phyloP scores from a whole-genome alignment of 1,284 basidiomycete species.

The Nidula niveotomentosa region DNA sequence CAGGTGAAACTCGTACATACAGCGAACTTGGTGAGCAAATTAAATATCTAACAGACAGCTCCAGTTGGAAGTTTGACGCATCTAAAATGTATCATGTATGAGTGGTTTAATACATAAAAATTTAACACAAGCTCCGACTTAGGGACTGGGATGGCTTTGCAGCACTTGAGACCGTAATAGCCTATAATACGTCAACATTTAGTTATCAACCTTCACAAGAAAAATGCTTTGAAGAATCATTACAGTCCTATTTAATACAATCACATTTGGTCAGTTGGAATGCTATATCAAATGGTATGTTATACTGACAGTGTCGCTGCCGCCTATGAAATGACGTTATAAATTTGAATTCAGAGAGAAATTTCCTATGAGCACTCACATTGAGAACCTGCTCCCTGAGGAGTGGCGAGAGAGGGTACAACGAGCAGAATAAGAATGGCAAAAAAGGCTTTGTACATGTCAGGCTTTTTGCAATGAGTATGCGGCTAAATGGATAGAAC shows the following conservation, averaged over 20 bases:
- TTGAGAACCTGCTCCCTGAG: background rate
- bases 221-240: background rate
- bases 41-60: background rate
- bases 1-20: too few species aligned
- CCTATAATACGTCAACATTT: background rate
- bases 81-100: background rate
- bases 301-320: background rate
- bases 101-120: background rate
- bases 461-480: too few species aligned
- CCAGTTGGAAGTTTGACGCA: background rate
- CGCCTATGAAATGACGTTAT: background rate
- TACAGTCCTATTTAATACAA: background rate
- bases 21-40: too few species aligned
- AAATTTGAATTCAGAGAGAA: background rate
- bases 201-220: background rate
- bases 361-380: background rate
- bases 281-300: too few species aligned
- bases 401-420: background rate
- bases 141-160: slow-evolving; percentile 7
- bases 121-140: background rate
- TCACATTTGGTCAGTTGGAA: background rate
- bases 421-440: background rate
- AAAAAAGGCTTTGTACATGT: too few species aligned
- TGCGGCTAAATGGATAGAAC: too few species aligned
- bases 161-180: background rate